Evolutionary conservation across 139 green algal species (phyloP).

Genomic region (Desmodesmus armatus): DNA sequence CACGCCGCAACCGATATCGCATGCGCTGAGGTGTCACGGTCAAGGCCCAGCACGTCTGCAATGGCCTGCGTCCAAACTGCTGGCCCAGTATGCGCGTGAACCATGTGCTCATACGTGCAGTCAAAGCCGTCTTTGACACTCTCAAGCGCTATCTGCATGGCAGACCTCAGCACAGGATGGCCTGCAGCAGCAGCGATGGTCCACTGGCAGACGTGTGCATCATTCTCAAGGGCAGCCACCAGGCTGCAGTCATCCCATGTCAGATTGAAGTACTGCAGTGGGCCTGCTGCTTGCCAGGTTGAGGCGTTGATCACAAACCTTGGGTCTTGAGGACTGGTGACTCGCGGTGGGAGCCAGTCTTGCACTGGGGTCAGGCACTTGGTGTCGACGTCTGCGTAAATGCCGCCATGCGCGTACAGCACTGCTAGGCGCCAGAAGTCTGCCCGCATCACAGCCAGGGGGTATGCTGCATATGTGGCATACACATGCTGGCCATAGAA

Average conservation of each 20-base stretch:
- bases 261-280: neutral
- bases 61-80: neutral
- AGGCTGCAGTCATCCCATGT: neutral
- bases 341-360: neutral
- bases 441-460: neutral
- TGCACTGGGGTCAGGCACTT: neutral
- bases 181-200: neutral
- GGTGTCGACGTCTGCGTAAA: neutral
- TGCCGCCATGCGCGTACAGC: neutral
- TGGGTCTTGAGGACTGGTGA: no score
- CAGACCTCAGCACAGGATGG: neutral
- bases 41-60: neutral
- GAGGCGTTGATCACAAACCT: neutral
- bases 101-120: neutral
- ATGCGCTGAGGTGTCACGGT: neutral
- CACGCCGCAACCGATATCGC: neutral
- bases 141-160: neutral
- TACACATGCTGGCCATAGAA: neutral
- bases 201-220: neutral
- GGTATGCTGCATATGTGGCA: no score
- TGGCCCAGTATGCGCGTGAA: neutral
- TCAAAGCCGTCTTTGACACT: neutral
- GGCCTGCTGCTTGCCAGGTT: neutral
- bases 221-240: neutral
- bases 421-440: neutral